Conservation (phyloP, 1,284 basidiomycete species). For the Athelia sp. region DNA sequence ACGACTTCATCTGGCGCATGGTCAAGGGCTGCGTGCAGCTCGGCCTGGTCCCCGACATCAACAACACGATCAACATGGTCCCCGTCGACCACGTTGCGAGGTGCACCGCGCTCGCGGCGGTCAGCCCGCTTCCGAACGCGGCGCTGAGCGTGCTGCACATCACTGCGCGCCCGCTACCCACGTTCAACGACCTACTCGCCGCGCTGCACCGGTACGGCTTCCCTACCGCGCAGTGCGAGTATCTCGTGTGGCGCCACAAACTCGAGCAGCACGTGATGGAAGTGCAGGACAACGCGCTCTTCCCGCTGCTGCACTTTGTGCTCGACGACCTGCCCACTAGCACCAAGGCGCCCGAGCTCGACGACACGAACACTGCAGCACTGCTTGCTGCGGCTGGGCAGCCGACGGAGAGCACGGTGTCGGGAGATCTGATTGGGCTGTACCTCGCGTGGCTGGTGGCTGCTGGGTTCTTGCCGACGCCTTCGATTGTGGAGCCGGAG, state of each 20-base stretch:
- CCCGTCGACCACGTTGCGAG: constrained; percentile 96
- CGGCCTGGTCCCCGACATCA: constrained; percentile 93
- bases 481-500: constrained; percentile 33
- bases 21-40: constrained; percentile 98
- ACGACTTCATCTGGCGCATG: constrained; percentile 98
- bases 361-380: constrained; percentile 78
- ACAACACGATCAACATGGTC: constrained; percentile 98
- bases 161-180: constrained; percentile 81
- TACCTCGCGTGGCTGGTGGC: constrained; percentile 95
- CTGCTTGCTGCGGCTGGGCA: constrained; percentile 50
- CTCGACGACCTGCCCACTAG: constrained; percentile 95
- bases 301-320: constrained; percentile 96
- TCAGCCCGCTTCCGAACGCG: constrained; percentile 44
- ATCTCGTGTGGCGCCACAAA: constrained; percentile 86
- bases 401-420: constrained; percentile 62
- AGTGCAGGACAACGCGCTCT: constrained; percentile 92
- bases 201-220: constrained; percentile 82
- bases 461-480: constrained; percentile 81
- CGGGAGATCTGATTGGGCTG: constrained; percentile 72
- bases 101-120: constrained; percentile 71
- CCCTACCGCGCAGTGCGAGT: constrained; percentile 76
- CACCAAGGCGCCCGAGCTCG: constrained; percentile 91
- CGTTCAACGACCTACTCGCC: constrained; percentile 87
- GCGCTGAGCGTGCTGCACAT: constrained; percentile 80
- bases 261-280: constrained; percentile 96